phyloP scores from a whole-genome alignment of 768 basidiomycete genomes.

The Boletus vinaceobasis region DNA sequence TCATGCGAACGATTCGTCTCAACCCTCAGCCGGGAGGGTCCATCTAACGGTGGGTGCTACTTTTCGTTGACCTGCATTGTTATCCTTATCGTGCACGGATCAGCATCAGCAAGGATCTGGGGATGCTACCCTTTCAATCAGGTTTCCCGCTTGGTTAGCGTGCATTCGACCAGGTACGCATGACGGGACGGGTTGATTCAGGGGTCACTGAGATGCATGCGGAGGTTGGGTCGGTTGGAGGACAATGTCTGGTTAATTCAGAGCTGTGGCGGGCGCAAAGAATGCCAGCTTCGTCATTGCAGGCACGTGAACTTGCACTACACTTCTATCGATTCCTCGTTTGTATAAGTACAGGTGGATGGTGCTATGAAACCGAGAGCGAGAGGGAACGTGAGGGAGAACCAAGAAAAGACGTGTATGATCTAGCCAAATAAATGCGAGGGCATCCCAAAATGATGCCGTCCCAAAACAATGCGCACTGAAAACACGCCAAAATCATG shows the following conservation, averaged over 20 bases:
- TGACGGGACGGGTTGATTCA: neutral
- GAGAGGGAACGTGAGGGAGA: too few relatives aligned
- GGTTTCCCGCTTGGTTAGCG: neutral
- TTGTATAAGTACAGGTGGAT: neutral
- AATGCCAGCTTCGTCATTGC: neutral
- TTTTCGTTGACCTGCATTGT: neutral
- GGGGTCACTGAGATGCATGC: too few relatives aligned
- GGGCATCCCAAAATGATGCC: neutral
- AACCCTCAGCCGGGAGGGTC: neutral
- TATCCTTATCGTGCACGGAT: neutral
- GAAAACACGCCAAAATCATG: neutral
- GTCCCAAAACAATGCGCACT: conserved; percentile 20
- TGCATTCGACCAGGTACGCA: neutral
- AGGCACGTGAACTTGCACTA: neutral
- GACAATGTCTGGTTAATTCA: neutral
- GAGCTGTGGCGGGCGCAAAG: neutral
- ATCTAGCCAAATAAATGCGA: neutral
- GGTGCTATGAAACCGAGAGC: neutral
- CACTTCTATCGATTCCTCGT: conserved; percentile 9
- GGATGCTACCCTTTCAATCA: neutral
- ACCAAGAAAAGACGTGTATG: neutral
- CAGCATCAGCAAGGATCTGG: neutral
- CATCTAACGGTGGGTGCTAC: neutral
- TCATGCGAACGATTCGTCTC: neutral
- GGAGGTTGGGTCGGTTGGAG: too few relatives aligned